Percentiles rank a stretch among this genome's conserved stretches.
phyloP scores from a whole-genome alignment of 192 early-diverging fungal species.

The Backusella parvicylindrica region DNA sequence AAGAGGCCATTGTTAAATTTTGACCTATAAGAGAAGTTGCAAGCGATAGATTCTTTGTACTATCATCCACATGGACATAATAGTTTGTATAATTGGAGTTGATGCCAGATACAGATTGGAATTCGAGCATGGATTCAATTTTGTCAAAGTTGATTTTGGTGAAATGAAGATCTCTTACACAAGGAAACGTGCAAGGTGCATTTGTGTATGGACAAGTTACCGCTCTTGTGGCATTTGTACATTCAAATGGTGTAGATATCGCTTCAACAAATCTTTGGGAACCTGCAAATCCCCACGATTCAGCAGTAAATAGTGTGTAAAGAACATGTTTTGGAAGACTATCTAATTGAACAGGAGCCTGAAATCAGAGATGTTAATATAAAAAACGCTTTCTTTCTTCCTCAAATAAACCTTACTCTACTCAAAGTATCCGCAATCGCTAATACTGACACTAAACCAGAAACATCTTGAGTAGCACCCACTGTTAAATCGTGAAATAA shows the following conservation, averaged over 20 bases:
- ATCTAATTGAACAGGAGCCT: constrained; percentile 43
- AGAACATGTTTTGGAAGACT: constrained; percentile 64
- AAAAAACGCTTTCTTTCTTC: too few species aligned
- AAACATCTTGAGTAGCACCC: constrained; percentile 50
- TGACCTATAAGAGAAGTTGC: constrained; percentile 1
- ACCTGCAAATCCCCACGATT: constrained; percentile 75
- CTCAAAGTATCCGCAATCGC: constrained; percentile 70
- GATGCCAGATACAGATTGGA: constrained; percentile 53
- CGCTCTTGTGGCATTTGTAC: constrained; percentile 39
- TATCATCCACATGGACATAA: constrained; percentile 46
- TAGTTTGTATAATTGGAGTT: constrained; percentile 19
- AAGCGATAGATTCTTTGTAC: neutral
- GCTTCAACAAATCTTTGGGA: constrained; percentile 81
- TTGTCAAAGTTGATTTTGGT: constrained; percentile 58
- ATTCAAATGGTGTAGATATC: constrained; percentile 52
- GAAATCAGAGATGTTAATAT: too few species aligned
- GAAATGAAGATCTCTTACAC: constrained; percentile 60
- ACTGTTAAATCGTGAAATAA: constrained; percentile 64
- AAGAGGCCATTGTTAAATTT: constrained; percentile 41
- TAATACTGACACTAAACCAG: constrained; percentile 62
- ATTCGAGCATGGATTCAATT: constrained; percentile 71
- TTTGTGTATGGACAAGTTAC: constrained; percentile 26
- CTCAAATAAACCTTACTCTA: constrained; percentile 42
- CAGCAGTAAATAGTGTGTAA: constrained; percentile 71
- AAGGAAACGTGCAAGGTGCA: constrained; percentile 61